phyloP scores from a whole-genome alignment of 2,329 filamentous ascomycete genomes.

The Fusarium sp. region DNA sequence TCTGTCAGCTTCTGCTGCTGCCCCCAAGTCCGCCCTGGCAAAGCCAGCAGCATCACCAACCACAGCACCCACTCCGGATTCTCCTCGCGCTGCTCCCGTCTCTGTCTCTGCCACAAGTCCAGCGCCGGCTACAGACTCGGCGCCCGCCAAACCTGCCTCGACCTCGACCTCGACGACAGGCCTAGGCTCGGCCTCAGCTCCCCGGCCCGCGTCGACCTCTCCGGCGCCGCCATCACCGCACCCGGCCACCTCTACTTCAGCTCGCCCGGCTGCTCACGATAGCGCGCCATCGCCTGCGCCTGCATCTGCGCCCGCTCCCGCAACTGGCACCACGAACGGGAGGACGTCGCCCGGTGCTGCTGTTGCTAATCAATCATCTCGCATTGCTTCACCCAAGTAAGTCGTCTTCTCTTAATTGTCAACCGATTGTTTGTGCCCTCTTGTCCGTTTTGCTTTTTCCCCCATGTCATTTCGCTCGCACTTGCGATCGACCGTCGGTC shows the following conservation, averaged over 20 bases:
- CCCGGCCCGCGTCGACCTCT: conserved; percentile 15
- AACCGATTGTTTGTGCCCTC: neutral
- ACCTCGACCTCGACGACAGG: neutral
- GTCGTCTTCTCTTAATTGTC: neutral
- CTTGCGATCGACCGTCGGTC: neutral
- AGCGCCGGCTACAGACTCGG: conserved; percentile 14
- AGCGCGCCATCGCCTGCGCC: conserved; percentile 33
- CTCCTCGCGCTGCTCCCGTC: conserved; percentile 23
- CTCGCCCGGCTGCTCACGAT: conserved; percentile 21
- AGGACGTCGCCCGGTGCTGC: conserved; percentile 13
- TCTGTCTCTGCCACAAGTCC: conserved; percentile 23
- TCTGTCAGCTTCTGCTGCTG: conserved; percentile 35
- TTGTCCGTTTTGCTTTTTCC: neutral
- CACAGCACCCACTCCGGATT: conserved; percentile 38
- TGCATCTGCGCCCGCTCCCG: conserved; percentile 7
- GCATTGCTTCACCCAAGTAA: conserved; percentile 30
- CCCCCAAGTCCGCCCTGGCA: conserved; percentile 32
- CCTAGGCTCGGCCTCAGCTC: conserved; percentile 10
- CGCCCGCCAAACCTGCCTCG: conserved; percentile 13
- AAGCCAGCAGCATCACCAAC: conserved; percentile 34
- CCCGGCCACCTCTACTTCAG: conserved; percentile 25
- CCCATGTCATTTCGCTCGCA: neutral
- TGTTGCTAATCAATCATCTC: neutral
- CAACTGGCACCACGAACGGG: conserved; percentile 19
- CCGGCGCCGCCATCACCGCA: conserved; percentile 27